Evolutionary conservation across 306 rosid genomes (phyloP).

Genomic region (Prunus mira): DNA sequence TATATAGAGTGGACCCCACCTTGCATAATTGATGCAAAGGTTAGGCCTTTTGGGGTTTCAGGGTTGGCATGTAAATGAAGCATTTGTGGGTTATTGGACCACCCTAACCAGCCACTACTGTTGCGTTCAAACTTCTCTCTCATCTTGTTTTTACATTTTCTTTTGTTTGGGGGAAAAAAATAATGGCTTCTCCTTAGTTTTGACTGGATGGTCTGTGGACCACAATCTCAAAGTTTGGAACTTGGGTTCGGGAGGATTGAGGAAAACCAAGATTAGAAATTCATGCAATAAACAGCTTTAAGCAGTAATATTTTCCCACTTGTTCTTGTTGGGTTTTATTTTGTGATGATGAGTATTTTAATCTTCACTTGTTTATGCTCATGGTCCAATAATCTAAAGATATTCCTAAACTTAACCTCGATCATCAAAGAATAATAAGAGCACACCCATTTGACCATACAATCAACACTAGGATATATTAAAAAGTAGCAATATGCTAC

Average conservation of each 20-base stretch:
- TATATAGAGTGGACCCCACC: too few species aligned
- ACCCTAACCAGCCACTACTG: background rate
- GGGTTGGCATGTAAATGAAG: background rate
- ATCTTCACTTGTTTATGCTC: too few species aligned
- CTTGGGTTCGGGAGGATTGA: background rate
- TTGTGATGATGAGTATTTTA: too few species aligned
- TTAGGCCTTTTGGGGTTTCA: background rate
- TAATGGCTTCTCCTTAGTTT: background rate
- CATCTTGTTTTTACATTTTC: background rate
- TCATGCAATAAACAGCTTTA: background rate
- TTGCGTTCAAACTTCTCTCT: conserved; percentile 4
- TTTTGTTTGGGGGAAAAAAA: background rate
- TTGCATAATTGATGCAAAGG: too few species aligned
- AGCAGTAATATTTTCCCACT: too few species aligned
- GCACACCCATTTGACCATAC: background rate
- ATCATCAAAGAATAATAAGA: background rate
- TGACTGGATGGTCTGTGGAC: background rate
- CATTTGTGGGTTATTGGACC: conserved; percentile 5
- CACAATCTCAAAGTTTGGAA: background rate
- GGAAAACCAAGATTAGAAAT: background rate
- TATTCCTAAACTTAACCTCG: too few species aligned
- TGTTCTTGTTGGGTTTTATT: too few species aligned
- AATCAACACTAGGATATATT: background rate
- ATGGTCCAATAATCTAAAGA: too few species aligned
- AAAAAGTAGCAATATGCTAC: background rate